These are phyloP conservation scores for Syncephalastrum contaminatum DNA, from an alignment of 371 early-diverging fungal species.

Conservation along the genomic window DNA sequence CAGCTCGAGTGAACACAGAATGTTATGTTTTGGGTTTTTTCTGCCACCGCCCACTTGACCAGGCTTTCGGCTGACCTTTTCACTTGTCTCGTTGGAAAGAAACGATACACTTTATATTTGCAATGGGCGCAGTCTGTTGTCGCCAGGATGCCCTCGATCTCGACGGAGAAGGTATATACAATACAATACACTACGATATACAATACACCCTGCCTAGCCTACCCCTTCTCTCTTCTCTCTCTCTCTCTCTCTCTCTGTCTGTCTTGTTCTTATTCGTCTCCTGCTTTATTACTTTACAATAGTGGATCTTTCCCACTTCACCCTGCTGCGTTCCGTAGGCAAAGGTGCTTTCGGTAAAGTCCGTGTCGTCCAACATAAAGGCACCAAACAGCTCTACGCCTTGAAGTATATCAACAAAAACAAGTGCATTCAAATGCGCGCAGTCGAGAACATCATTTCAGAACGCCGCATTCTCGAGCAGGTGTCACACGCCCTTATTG, in stretches of 20 bases:
- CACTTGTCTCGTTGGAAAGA: too few relatives aligned
- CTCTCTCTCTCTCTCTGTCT: too few relatives aligned
- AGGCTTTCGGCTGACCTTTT: too few relatives aligned
- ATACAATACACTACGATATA: background rate
- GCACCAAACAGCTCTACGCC: conserved; percentile 51
- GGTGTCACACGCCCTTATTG: conserved; percentile 45
- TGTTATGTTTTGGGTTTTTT: too few relatives aligned
- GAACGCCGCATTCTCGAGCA: conserved; percentile 56
- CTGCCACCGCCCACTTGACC: too few relatives aligned
- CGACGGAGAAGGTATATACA: conserved; percentile 37
- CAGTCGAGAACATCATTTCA: conserved; percentile 52
- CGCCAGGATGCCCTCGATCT: conserved; percentile 37
- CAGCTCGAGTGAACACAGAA: too few relatives aligned
- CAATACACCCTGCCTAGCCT: background rate
- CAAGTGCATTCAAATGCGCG: conserved; percentile 53
- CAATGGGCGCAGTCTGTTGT: conserved; percentile 47
- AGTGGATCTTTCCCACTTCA: conserved; percentile 67
- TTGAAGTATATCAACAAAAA: conserved; percentile 59
- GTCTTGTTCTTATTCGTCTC: background rate
- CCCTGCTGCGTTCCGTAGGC: conserved; percentile 63
- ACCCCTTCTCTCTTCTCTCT: too few relatives aligned
- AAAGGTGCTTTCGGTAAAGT: conserved; percentile 78
- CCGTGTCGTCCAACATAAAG: conserved; percentile 81
- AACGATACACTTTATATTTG: too few relatives aligned
- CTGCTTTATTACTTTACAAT: background rate